Evolutionary conservation across 2,329 filamentous ascomycete species (phyloP).

Genomic region (Xylariaceae sp.): DNA sequence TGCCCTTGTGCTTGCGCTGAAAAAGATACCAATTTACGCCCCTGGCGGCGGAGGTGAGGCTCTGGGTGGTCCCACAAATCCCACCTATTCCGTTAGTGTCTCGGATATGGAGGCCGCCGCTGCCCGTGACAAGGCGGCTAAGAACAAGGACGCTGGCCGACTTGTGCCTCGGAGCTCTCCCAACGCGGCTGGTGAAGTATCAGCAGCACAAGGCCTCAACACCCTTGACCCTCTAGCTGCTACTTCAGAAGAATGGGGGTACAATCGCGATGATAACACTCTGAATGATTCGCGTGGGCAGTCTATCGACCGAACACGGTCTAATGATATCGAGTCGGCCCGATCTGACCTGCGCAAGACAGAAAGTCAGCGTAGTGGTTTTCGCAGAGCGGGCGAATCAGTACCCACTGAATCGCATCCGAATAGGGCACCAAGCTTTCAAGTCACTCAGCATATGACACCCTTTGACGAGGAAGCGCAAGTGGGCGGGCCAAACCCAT

Average conservation of each 20-base stretch:
- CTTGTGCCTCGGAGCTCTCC: conserved; percentile 58
- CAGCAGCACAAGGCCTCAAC: conserved; percentile 54
- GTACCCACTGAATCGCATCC: conserved; percentile 29
- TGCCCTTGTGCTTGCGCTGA: conserved; percentile 82
- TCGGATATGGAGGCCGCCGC: conserved; percentile 69
- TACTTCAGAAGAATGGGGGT: conserved; percentile 47
- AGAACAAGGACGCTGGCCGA: conserved; percentile 68
- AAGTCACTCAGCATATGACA: conserved; percentile 38
- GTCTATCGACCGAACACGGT: conserved; percentile 44
- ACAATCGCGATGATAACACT: conserved; percentile 45
- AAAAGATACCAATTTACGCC: conserved; percentile 83
- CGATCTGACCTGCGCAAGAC: conserved; percentile 35
- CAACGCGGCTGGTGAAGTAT: conserved; percentile 45
- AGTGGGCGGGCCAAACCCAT: conserved; percentile 36
- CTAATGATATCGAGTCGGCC: conserved; percentile 45
- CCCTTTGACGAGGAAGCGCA: conserved; percentile 43
- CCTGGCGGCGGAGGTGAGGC: conserved; percentile 74
- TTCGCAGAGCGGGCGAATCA: conserved; percentile 40
- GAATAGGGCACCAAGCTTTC: conserved; percentile 34
- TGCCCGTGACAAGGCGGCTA: conserved; percentile 64
- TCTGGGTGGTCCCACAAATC: conserved; percentile 73
- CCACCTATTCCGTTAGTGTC: conserved; percentile 80
- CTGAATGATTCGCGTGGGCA: conserved; percentile 39
- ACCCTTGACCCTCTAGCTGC: conserved; percentile 42
- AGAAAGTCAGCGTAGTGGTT: conserved; percentile 38